Evolutionary conservation across 352 stramenopile species (phyloP).

Genomic region (Phytopythium aichiense): DNA sequence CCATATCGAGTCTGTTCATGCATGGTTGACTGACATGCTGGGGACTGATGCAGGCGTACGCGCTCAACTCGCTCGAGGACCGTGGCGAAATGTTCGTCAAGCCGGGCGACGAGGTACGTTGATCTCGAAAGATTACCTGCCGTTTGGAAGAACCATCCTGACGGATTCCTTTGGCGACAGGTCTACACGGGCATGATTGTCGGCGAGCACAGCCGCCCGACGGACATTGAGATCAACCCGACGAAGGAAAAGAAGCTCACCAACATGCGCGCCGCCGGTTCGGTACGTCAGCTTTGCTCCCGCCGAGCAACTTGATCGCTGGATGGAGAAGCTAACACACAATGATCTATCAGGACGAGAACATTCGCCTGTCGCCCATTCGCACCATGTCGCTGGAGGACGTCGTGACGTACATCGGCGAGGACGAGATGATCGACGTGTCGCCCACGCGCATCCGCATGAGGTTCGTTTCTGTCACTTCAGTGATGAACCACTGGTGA

Average conservation of each 20-base stretch:
- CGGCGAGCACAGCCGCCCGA: slow-evolving; percentile 93
- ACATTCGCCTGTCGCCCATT: slow-evolving; percentile 91
- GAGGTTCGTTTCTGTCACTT: slow-evolving; percentile 19
- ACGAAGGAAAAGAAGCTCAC: slow-evolving; percentile 96
- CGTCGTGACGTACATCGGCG: slow-evolving; percentile 95
- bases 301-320: neutral
- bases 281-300: slow-evolving; percentile 24
- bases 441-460: slow-evolving; percentile 94
- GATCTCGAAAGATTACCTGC: neutral
- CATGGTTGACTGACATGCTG: neutral
- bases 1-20: neutral
- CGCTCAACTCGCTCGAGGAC: slow-evolving; percentile 90
- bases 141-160: neutral
- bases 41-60: slow-evolving; percentile 69
- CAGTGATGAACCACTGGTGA: neutral
- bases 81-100: slow-evolving; percentile 96
- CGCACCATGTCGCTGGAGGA: slow-evolving; percentile 95
- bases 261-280: slow-evolving; percentile 94
- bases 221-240: slow-evolving; percentile 98
- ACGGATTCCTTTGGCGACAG: slow-evolving; percentile 16
- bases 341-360: slow-evolving; percentile 82
- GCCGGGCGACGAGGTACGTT: slow-evolving; percentile 71
- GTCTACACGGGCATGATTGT: slow-evolving; percentile 99
- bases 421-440: slow-evolving; percentile 99
- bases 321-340: neutral